Percentiles rank a stretch among this genome's conserved stretches.
Evolutionary conservation across 176 grass and related monocot species (phyloP).

Genomic region (Puya raimondii): DNA sequence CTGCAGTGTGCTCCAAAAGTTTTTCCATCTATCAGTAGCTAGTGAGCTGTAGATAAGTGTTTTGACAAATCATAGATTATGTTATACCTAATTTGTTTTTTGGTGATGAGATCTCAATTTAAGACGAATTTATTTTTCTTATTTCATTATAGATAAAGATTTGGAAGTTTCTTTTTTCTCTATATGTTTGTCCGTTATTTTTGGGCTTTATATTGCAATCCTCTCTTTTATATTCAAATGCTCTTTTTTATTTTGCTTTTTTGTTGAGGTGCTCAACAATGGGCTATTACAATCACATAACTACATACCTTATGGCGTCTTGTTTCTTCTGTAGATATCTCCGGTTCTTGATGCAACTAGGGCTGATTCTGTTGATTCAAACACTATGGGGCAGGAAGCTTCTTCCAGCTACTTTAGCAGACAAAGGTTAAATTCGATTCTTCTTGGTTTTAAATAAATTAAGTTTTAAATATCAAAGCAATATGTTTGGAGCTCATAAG

Average conservation of each 20-base stretch:
- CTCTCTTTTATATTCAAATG: not conserved
- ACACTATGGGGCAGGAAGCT: not conserved
- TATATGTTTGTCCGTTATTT: too few species aligned
- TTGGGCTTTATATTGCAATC: too few species aligned
- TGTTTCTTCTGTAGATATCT: constrained; percentile 31
- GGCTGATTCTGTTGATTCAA: constrained; percentile 18
- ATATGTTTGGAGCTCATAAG: not conserved
- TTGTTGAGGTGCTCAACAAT: not conserved
- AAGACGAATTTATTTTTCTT: too few species aligned
- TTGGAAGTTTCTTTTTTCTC: too few species aligned
- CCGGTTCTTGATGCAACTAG: constrained; percentile 26
- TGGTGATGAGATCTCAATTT: too few species aligned
- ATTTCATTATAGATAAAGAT: too few species aligned
- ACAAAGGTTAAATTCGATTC: constrained; percentile 12
- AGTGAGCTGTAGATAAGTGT: too few species aligned
- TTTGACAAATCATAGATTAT: too few species aligned
- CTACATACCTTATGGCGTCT: not conserved
- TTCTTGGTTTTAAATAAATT: not conserved
- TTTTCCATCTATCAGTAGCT: too few species aligned
- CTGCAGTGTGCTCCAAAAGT: too few species aligned
- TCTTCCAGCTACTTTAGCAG: constrained; percentile 17
- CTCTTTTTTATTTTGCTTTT: not conserved
- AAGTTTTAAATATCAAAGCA: not conserved
- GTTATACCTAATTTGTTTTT: too few species aligned
- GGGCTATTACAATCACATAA: not conserved